These are phyloP conservation scores for Leucogyrophana mollusca DNA, from an alignment of 768 basidiomycete species.

Conservation along the genomic window DNA sequence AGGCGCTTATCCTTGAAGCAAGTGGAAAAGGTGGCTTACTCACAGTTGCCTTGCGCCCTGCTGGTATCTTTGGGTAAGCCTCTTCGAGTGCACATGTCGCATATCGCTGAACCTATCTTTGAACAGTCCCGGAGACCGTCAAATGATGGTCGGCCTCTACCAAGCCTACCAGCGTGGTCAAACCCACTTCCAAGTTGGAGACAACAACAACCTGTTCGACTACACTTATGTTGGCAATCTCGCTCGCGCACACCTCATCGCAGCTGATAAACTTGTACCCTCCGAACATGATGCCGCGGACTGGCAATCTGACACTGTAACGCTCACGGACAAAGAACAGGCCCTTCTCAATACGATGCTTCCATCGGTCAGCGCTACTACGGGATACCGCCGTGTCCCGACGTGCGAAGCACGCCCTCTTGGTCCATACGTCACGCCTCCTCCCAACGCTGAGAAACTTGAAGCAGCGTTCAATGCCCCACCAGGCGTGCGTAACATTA, in stretches of 20 bases:
- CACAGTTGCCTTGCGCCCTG: constrained; percentile 88
- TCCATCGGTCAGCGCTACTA: constrained; percentile 61
- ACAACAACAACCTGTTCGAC: constrained; percentile 92
- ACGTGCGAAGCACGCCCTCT: constrained; percentile 80
- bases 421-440: constrained; percentile 72
- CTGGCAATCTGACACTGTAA: constrained; percentile 31
- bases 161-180: constrained; percentile 78
- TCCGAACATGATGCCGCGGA: constrained; percentile 36
- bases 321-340: constrained; percentile 41
- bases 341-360: constrained; percentile 50
- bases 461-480: constrained; percentile 55
- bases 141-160: constrained; percentile 77
- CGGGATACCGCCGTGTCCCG: constrained; percentile 64
- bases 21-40: constrained; percentile 83
- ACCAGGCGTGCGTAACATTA: constrained; percentile 29
- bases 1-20: constrained; percentile 77
- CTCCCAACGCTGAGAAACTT: constrained; percentile 56
- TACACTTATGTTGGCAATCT: constrained; percentile 98
- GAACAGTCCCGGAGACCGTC: constrained; percentile 85
- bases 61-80: constrained; percentile 96
- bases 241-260: constrained; percentile 90
- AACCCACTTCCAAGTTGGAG: constrained; percentile 90
- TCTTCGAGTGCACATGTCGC: constrained; percentile 6
- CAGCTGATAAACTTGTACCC: constrained; percentile 79
- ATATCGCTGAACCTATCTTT: neutral